Conservation (phyloP, 2,329 filamentous ascomycete species). For the Beauveria medogensis region DNA sequence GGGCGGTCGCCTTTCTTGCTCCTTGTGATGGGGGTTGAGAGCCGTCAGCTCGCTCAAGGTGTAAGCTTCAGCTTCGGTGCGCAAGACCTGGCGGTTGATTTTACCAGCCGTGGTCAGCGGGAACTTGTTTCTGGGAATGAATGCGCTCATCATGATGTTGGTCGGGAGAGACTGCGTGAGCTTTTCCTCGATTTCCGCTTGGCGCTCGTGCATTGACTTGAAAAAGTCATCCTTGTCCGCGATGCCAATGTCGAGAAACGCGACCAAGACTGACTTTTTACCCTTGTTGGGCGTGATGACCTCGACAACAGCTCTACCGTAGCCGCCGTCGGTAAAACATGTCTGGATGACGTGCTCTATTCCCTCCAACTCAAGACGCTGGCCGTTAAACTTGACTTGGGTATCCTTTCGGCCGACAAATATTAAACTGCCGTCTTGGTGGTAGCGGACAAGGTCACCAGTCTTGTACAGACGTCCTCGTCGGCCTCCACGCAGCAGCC, state of each 20-base stretch:
- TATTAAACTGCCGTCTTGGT: constrained; percentile 24
- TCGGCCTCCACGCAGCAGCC: neutral
- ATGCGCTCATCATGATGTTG: constrained; percentile 1
- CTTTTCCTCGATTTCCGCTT: neutral
- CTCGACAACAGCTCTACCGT: neutral
- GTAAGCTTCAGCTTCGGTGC: neutral
- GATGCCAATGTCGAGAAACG: neutral
- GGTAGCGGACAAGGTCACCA: constrained; percentile 29
- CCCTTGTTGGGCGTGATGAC: neutral
- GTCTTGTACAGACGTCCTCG: constrained; percentile 16
- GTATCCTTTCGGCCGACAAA: constrained; percentile 44
- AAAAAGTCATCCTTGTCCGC: neutral
- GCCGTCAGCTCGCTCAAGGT: neutral
- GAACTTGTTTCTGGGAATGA: neutral
- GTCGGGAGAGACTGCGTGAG: neutral
- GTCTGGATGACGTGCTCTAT: constrained; percentile 14
- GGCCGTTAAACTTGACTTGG: constrained; percentile 49
- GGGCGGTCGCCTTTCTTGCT: neutral
- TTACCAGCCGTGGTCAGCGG: constrained; percentile 2
- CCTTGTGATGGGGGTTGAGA: neutral
- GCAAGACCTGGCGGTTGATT: neutral
- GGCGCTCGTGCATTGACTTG: neutral
- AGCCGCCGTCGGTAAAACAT: neutral
- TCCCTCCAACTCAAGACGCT: constrained; percentile 36
- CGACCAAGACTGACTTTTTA: neutral